phyloP scores from a whole-genome alignment of 2,329 filamentous ascomycete genomes.

The Colletotrichum lindemuthianum region DNA sequence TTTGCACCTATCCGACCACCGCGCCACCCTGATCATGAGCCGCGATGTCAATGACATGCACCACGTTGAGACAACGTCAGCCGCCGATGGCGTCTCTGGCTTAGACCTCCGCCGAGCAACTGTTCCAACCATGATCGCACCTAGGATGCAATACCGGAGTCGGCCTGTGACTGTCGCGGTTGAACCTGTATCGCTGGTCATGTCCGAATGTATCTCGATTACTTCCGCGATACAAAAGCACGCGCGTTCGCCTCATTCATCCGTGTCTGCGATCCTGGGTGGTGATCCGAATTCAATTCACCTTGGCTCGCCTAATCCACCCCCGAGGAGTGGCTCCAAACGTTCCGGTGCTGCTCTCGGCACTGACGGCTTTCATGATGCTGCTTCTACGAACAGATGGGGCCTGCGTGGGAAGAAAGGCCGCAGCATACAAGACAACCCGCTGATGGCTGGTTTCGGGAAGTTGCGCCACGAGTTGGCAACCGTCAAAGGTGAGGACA shows the following conservation, averaged over 20 bases:
- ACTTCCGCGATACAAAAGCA: slow-evolving; percentile 98
- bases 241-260: slow-evolving; percentile 94
- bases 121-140: slow-evolving; percentile 40
- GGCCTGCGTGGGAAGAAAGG: slow-evolving; percentile 93
- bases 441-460: slow-evolving; percentile 93
- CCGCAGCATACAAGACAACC: slow-evolving; percentile 97
- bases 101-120: slow-evolving; percentile 38
- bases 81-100: slow-evolving; percentile 12
- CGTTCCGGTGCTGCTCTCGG: slow-evolving; percentile 47
- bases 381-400: slow-evolving; percentile 83
- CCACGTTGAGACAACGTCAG: slow-evolving; percentile 23
- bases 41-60: slow-evolving; percentile 22
- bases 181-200: slow-evolving; percentile 91
- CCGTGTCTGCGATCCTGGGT: slow-evolving; percentile 93
- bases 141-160: slow-evolving; percentile 68
- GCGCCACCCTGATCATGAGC: slow-evolving; percentile 28
- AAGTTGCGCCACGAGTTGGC: slow-evolving; percentile 89
- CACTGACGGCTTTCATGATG: slow-evolving; percentile 60
- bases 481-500: slow-evolving; percentile 75
- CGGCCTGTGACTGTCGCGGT: slow-evolving; percentile 81
- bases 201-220: slow-evolving; percentile 98
- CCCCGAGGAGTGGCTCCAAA: slow-evolving; percentile 54
- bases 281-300: slow-evolving; percentile 71
- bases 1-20: slow-evolving; percentile 1
- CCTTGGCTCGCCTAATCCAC: slow-evolving; percentile 58